Evolutionary conservation across 1,139 yeast species (phyloP).

Genomic region (Hyphopichia khmerensis): DNA sequence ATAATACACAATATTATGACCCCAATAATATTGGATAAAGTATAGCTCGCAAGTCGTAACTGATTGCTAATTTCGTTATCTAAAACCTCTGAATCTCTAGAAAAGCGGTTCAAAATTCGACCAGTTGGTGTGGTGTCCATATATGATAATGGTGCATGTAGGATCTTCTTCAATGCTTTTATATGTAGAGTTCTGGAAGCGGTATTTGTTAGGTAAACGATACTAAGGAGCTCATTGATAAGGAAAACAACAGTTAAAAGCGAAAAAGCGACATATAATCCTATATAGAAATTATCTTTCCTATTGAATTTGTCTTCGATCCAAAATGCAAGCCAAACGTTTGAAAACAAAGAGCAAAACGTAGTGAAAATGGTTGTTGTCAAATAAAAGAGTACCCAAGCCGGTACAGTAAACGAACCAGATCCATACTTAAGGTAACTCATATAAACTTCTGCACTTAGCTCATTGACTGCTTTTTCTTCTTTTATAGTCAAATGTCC

Average conservation of each 20-base stretch:
- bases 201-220: conserved; percentile 28
- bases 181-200: conserved; percentile 28
- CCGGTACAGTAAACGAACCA: conserved; percentile 33
- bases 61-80: conserved; percentile 74
- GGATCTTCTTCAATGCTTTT: conserved; percentile 37
- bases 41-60: conserved; percentile 48
- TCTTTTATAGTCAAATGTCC: conserved; percentile 27
- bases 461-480: conserved; percentile 17
- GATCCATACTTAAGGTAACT: conserved; percentile 53
- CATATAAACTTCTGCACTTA: conserved; percentile 16
- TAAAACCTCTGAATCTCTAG: conserved; percentile 81
- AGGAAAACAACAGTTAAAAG: conserved; percentile 31
- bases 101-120: conserved; percentile 57
- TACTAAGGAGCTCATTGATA: conserved; percentile 32
- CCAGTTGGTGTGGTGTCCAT: conserved; percentile 65
- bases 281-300: conserved; percentile 58
- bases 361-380: conserved; percentile 29
- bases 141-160: conserved; percentile 57
- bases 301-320: conserved; percentile 47
- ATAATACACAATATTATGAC: conserved; percentile 63
- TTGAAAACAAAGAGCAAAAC: conserved; percentile 57
- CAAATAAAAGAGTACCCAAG: conserved; percentile 5
- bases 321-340: conserved; percentile 80
- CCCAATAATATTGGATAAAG: conserved; percentile 57
- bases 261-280: conserved; percentile 55